Percentiles rank a stretch among this genome's conserved stretches.
phyloP scores from a whole-genome alignment of 208 protist species.

The Acanthamoeba quina region DNA sequence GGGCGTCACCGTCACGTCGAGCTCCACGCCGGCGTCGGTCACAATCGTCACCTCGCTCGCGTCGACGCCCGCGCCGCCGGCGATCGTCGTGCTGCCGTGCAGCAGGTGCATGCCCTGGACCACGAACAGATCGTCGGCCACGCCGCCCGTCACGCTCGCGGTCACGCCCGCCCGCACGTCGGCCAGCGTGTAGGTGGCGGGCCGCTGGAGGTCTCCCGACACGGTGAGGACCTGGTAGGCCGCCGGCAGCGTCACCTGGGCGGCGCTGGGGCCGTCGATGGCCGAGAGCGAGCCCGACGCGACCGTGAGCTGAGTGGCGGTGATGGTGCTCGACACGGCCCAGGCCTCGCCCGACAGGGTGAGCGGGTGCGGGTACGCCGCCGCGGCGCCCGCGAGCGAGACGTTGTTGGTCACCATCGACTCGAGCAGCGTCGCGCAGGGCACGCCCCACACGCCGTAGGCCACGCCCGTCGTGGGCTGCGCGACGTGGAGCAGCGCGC shows the following conservation, averaged over 20 bases:
- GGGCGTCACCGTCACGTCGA: slow-evolving; percentile 11
- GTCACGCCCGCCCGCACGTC: slow-evolving; percentile 15
- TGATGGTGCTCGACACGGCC: neutral
- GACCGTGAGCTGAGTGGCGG: slow-evolving; percentile 26
- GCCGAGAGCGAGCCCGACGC: neutral
- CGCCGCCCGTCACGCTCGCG: slow-evolving; percentile 13
- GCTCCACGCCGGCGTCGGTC: neutral
- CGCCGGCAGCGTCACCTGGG: neutral
- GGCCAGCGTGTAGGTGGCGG: neutral
- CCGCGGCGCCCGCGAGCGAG: neutral
- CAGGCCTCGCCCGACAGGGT: slow-evolving; percentile 18
- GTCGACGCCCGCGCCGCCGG: slow-evolving; percentile 39
- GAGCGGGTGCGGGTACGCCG: neutral
- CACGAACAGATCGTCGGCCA: slow-evolving; percentile 61
- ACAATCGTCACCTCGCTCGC: neutral
- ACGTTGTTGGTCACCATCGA: slow-evolving; percentile 62
- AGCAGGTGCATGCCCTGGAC: slow-evolving; percentile 2
- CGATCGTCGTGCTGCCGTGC: slow-evolving; percentile 27
- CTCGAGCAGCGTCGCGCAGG: slow-evolving; percentile 12
- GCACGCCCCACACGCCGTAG: slow-evolving; percentile 49
- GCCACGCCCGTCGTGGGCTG: slow-evolving; percentile 34
- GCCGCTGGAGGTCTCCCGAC: neutral
- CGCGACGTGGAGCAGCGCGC: slow-evolving; percentile 4
- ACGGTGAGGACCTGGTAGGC: slow-evolving; percentile 28
- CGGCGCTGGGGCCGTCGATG: neutral